These are phyloP conservation scores for Aspergillus awamori DNA, from an alignment of 2,329 filamentous ascomycete genomes.

Conservation along the genomic window DNA sequence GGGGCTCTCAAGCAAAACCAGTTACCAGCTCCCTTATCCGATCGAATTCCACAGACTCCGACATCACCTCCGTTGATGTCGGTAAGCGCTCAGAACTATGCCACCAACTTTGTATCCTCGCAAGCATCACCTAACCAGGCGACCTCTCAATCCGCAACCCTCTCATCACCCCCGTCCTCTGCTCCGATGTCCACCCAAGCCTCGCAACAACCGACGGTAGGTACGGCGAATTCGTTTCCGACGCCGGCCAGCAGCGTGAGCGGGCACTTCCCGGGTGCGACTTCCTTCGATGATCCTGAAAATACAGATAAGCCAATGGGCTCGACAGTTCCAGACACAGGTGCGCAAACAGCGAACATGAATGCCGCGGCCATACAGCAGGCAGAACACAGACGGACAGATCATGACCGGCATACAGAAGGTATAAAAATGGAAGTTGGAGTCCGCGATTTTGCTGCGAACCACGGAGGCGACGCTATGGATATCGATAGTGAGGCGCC, in stretches of 20 bases:
- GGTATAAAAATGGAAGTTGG: constrained; percentile 21
- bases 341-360: constrained; percentile 18
- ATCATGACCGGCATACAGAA: constrained; percentile 38
- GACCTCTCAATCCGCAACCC: constrained; percentile 43
- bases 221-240: constrained; percentile 46
- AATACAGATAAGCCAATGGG: constrained; percentile 35
- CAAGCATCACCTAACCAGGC: constrained; percentile 50
- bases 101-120: constrained; percentile 47
- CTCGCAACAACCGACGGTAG: constrained; percentile 46
- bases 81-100: constrained; percentile 53
- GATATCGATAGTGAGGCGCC: constrained; percentile 40
- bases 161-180: constrained; percentile 46
- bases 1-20: constrained; percentile 42
- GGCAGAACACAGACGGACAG: constrained; percentile 36
- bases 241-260: constrained; percentile 51
- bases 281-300: constrained; percentile 40
- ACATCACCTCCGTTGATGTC: constrained; percentile 55
- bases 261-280: constrained; percentile 36
- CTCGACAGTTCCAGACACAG: constrained; percentile 26
- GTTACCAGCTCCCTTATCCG: constrained; percentile 32
- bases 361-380: constrained; percentile 24
- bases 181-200: constrained; percentile 47
- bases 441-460: constrained; percentile 25
- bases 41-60: constrained; percentile 42
- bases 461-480: constrained; percentile 38